phyloP scores from a whole-genome alignment of 179 eudicot species.

The Dionaea muscipula region DNA sequence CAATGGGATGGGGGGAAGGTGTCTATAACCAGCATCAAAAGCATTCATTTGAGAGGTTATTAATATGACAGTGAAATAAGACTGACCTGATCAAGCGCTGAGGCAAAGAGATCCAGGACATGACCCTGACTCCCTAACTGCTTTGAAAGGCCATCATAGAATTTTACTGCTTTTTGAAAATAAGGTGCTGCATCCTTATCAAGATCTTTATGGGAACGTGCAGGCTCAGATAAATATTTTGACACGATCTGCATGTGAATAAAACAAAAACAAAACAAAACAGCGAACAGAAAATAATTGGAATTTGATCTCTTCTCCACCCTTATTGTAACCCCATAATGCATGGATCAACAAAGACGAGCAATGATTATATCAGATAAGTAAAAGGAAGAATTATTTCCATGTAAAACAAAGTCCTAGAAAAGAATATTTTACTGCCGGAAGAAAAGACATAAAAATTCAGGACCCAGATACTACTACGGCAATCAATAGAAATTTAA shows the following conservation, averaged over 20 bases:
- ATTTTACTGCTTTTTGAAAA: conserved; percentile 75
- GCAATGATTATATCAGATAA: no score
- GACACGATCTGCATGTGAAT: conserved; percentile 59
- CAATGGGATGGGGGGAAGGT: no score
- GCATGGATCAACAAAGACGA: no score
- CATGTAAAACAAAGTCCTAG: no score
- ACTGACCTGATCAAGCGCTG: conserved; percentile 96
- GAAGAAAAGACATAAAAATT: no score
- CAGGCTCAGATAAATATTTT: conserved; percentile 87
- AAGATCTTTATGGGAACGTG: conserved; percentile 92
- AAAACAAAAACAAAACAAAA: neutral
- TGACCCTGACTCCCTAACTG: conserved; percentile 92
- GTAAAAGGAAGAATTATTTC: no score
- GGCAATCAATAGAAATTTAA: no score
- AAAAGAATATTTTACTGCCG: no score
- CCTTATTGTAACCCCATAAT: no score
- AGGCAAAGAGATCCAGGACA: conserved; percentile 84
- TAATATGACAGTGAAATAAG: neutral
- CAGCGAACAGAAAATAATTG: neutral
- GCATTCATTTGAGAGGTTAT: neutral
- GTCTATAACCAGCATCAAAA: neutral
- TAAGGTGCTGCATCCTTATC: conserved; percentile 93
- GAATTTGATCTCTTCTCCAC: no score
- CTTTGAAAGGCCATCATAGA: conserved; percentile 66
- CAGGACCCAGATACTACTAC: no score